Percentiles rank a stretch among this genome's conserved stretches.
phyloP scores from a whole-genome alignment of 495 filamentous ascomycete species.

The Penicillium ochrochloron region DNA sequence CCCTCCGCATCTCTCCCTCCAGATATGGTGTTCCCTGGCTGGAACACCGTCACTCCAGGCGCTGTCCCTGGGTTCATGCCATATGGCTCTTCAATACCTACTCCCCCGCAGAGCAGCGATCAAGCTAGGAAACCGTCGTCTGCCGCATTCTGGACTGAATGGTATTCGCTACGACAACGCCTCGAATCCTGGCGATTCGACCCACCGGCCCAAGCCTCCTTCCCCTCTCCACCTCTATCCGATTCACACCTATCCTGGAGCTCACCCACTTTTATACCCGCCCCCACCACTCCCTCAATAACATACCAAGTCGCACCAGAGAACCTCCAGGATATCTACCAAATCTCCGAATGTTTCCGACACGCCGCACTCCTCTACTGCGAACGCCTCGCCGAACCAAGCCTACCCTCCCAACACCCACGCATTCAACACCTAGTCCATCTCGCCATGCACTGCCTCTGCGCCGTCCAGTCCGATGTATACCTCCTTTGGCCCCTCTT shows the following conservation, averaged over 20 bases:
- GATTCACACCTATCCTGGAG: conserved; percentile 38
- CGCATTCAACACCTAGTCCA: conserved; percentile 84
- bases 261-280: conserved; percentile 41
- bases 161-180: conserved; percentile 74
- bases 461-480: conserved; percentile 78
- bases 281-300: conserved; percentile 35
- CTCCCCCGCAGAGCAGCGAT: conserved; percentile 35
- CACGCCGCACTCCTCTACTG: conserved; percentile 89
- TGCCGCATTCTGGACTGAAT: conserved; percentile 80
- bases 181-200: conserved; percentile 85
- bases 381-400: conserved; percentile 82
- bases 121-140: conserved; percentile 32
- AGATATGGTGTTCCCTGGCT: conserved; percentile 40
- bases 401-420: conserved; percentile 71
- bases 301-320: conserved; percentile 40
- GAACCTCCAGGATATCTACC: conserved; percentile 58
- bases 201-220: conserved; percentile 36
- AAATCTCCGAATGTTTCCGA: conserved; percentile 86
- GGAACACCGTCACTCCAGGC: conserved; percentile 22
- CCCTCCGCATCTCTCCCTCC: conserved; percentile 45
- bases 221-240: conserved; percentile 30
- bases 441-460: conserved; percentile 79
- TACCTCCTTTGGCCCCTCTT: conserved; percentile 95
- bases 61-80: conserved; percentile 11
- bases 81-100: conserved; percentile 36